Evolutionary conservation across 73 alveolate species (phyloP).

Genomic region (Uronychia binucleata): DNA sequence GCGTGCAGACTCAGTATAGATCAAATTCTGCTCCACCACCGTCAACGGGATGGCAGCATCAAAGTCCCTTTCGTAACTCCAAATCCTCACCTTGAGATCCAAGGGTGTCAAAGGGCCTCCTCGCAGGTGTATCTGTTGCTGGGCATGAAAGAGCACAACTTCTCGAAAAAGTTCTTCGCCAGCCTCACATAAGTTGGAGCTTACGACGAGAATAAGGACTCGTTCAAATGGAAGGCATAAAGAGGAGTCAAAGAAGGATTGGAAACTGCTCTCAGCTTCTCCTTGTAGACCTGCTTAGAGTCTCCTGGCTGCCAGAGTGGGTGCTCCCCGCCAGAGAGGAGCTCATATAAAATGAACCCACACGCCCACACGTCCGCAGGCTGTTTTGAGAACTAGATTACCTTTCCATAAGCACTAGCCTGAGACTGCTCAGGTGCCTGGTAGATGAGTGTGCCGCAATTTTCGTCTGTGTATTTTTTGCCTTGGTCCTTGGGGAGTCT

Average conservation of each 20-base stretch:
- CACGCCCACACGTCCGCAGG: slow-evolving; percentile 66
- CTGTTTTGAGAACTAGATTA: background rate
- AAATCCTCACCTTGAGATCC: slow-evolving; percentile 47
- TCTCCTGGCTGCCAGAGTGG: background rate
- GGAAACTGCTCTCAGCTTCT: background rate
- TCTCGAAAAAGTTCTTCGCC: background rate
- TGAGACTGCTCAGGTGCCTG: background rate
- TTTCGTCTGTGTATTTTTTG: background rate
- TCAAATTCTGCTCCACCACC: background rate
- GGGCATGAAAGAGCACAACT: slow-evolving; percentile 9
- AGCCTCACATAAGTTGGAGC: background rate
- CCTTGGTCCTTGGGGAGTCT: background rate
- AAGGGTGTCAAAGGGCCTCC: slow-evolving; percentile 57
- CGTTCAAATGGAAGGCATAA: background rate
- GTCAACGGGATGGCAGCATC: background rate
- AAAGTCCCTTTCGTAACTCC: background rate
- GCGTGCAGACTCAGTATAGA: background rate
- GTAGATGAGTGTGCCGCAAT: background rate
- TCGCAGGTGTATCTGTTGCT: slow-evolving; percentile 39
- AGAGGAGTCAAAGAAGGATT: background rate
- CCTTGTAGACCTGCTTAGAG: background rate
- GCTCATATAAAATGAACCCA: slow-evolving; percentile 59
- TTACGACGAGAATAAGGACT: background rate
- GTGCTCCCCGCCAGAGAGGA: slow-evolving; percentile 15
- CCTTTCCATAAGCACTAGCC: background rate